Conservation (phyloP, 2,329 filamentous ascomycete genomes). For the Gremmenia infestans region DNA sequence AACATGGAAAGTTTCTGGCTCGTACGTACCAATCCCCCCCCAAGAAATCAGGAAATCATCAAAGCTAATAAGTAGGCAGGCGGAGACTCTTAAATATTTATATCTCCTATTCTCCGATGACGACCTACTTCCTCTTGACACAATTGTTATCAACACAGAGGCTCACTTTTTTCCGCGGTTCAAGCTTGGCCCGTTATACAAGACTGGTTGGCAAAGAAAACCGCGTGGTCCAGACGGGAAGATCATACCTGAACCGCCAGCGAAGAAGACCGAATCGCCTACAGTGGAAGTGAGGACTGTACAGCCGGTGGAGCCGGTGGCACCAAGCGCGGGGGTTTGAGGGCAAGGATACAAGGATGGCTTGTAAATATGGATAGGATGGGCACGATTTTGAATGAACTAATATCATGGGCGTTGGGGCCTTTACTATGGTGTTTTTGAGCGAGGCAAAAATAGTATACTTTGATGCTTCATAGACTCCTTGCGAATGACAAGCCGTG, state of each 20-base stretch:
- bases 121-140: constrained; percentile 77
- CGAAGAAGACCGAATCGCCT: constrained; percentile 8
- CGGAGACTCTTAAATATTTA: constrained; percentile 96
- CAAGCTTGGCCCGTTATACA: constrained; percentile 70
- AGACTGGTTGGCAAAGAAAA: constrained; percentile 76
- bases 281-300: constrained; percentile 11
- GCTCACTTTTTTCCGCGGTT: constrained; percentile 88
- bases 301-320: constrained; percentile 11
- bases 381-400: too few species aligned
- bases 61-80: constrained; percentile 43
- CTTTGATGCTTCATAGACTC: too few species aligned
- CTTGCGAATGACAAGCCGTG: too few species aligned
- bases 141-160: constrained; percentile 93
- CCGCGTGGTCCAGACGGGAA: constrained; percentile 42
- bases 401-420: too few species aligned
- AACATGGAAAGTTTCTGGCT: constrained; percentile 99
- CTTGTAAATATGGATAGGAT: too few species aligned
- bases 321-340: too few species aligned
- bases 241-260: constrained; percentile 22
- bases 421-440: too few species aligned
- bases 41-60: background rate
- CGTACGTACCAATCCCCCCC: constrained; percentile 45
- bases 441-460: too few species aligned
- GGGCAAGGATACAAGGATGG: too few species aligned
- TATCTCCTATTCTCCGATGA: constrained; percentile 87